A percentile compares a stretch with the other conserved stretches of the same genome.
phyloP scores from a whole-genome alignment of 768 basidiomycete species.

The Kwoniella sp. region DNA sequence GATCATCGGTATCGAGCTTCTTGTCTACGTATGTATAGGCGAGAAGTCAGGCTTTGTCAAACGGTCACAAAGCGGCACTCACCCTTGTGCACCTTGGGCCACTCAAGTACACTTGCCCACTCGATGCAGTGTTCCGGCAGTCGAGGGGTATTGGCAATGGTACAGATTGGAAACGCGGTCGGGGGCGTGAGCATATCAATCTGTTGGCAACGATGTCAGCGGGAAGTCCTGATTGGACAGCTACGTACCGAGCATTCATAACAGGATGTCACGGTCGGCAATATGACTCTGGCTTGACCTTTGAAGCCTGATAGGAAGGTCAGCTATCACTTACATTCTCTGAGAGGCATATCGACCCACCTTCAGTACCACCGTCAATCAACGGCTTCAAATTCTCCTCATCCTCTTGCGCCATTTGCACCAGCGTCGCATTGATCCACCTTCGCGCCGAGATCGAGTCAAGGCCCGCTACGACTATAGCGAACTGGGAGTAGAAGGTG shows the following conservation, averaged over 20 bases:
- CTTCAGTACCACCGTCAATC: conserved; percentile 98
- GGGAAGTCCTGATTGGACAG: not conserved
- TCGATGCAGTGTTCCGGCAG: conserved; percentile 98
- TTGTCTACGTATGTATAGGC: conserved; percentile 59
- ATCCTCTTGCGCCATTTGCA: conserved; percentile 90
- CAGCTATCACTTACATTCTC: not conserved
- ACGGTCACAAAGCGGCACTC: no score
- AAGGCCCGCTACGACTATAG: conserved; percentile 91
- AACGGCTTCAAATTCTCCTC: conserved; percentile 92
- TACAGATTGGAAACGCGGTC: conserved; percentile 95
- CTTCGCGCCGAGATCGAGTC: conserved; percentile 95
- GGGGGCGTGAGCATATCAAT: conserved; percentile 97
- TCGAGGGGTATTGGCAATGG: conserved; percentile 96
- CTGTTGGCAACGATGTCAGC: conserved; percentile 17
- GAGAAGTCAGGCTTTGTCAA: not conserved
- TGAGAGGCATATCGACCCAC: conserved; percentile 51
- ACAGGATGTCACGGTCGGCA: conserved; percentile 90
- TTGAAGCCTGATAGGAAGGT: conserved; percentile 70
- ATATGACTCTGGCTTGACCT: conserved; percentile 93
- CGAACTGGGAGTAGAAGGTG: conserved; percentile 93
- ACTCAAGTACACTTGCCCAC: conserved; percentile 98
- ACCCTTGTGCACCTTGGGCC: conserved; percentile 93
- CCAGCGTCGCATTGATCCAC: conserved; percentile 98
- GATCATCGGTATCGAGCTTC: conserved; percentile 95
- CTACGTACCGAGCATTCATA: conserved; percentile 80